Evolutionary conservation across 2,329 filamentous ascomycete species (phyloP), one percentile per base, ranked within the genome.

Genomic region (Aurifilum marmelostoma): DNA sequence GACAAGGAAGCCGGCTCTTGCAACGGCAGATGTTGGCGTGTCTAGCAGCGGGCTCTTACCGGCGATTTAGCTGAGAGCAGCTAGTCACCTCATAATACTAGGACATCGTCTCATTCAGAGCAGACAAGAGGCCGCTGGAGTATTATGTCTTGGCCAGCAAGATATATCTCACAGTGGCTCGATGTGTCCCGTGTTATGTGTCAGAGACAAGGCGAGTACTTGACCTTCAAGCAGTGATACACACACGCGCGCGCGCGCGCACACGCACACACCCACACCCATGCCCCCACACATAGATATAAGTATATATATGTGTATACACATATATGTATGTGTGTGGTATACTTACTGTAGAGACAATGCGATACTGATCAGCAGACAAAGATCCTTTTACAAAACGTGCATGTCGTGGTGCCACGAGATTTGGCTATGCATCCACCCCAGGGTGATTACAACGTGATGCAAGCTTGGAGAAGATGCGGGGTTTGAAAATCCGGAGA

Each of bases 401-500:
- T n/a, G 43, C 37, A 12, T 7, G 21, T n/a, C n/a, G 21, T 47
- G 18, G 41, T 6, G 43, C 18, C 21, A n/a, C 4, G 12, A 21
- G 18, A 8, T 59, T 37, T n/a, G 16, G 43, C n/a, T 18, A 47
- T 47, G 43, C 43, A 47, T 21, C 6, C 4, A 47, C 43, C 43
- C n/a, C n/a, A 47, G 43, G 18, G 8, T 21, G 18, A 47, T 2
- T 8, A 3, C 43, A 61, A 60, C n/a, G 58, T 14, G 16, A 32
- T 11, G 18, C 11, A 27, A 24, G 4, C n/a, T n/a, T 24, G 32
- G n/a, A 39, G n/a, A 39, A 3, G 8, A 34, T 37, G 14, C 24
- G 59, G 34, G 16, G 59, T n/a, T n/a, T n/a, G 59, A 43, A 27
- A 41, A 62, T 29, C 59, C 3, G 59, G 34, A 62, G 59, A 62